phyloP scores from a whole-genome alignment of 148 eudicot species.

The Camellia japonica region DNA sequence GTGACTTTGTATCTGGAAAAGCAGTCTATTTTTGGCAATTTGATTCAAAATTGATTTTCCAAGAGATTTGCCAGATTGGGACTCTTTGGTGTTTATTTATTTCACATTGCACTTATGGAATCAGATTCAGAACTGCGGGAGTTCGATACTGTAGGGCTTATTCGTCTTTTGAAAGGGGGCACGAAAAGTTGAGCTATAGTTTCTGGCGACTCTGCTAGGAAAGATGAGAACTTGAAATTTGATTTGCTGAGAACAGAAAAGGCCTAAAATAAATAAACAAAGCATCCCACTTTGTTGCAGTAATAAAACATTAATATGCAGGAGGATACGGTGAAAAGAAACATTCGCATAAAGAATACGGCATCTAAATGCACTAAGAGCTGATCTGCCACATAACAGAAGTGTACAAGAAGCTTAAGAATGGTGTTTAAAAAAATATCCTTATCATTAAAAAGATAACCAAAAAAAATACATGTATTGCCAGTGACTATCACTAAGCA shows the following conservation, averaged over 20 bases:
- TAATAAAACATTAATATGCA: conserved; percentile 7
- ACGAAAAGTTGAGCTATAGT: too few relatives aligned
- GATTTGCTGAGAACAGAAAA: conserved; percentile 7
- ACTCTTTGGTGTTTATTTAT: too few relatives aligned
- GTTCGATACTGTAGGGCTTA: too few relatives aligned
- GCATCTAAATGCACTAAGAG: conserved; percentile 81
- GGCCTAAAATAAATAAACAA: not conserved
- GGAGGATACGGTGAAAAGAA: conserved; percentile 92
- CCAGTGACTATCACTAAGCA: too few relatives aligned
- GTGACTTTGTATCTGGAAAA: too few relatives aligned
- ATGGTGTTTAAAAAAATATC: not conserved
- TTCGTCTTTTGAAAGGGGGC: too few relatives aligned
- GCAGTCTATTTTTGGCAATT: too few relatives aligned
- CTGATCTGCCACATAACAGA: conserved; percentile 61
- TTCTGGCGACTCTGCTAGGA: too few relatives aligned
- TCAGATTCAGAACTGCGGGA: too few relatives aligned
- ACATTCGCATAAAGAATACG: conserved; percentile 91
- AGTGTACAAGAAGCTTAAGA: conserved; percentile 16
- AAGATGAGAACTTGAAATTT: not conserved
- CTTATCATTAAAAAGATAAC: not conserved
- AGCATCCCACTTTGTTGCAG: not conserved
- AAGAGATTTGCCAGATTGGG: too few relatives aligned
- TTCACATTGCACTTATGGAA: too few relatives aligned
- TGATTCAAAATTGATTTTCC: too few relatives aligned
- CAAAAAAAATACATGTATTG: not conserved